phyloP scores from a whole-genome alignment of 331 rosid species.

The Quercus tomentella region DNA sequence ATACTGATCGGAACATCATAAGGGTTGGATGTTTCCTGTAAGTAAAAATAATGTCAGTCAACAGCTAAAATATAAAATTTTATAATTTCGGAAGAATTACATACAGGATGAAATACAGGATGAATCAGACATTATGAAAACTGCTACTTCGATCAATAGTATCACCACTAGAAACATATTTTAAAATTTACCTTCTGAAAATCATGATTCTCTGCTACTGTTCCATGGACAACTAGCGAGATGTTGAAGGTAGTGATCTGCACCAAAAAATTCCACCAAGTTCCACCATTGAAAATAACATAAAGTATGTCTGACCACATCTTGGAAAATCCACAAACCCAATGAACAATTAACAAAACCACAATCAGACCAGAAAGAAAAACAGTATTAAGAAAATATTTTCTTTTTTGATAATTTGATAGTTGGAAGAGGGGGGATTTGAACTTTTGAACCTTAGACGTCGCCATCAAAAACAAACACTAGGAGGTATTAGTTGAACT shows the following conservation, averaged over 20 bases:
- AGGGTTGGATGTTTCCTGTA: conserved; percentile 72
- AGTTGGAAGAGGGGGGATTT: no score
- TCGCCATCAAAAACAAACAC: no score
- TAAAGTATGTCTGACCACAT: background rate
- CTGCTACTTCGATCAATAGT: background rate
- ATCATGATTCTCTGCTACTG: conserved; percentile 71
- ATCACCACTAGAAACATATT: conserved; percentile 1
- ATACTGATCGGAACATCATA: conserved; percentile 83
- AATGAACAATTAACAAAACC: background rate
- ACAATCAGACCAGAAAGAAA: background rate
- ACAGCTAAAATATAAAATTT: conserved; percentile 8
- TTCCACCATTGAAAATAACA: background rate
- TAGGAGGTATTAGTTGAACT: no score
- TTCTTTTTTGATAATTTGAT: no score
- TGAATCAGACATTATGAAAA: background rate
- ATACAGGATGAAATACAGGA: background rate
- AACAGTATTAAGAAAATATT: background rate
- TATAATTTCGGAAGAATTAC: background rate
- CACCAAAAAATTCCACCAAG: conserved; percentile 23
- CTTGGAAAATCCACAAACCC: background rate
- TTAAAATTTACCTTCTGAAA: conserved; percentile 70
- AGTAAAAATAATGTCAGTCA: conserved; percentile 18
- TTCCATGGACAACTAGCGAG: conserved; percentile 87
- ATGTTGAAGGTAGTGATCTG: conserved; percentile 95
- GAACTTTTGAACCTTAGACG: no score